These are phyloP conservation scores for Chlamydomonas sphaeroides DNA, from an alignment of 139 green algal genomes.

Conservation along the genomic window DNA sequence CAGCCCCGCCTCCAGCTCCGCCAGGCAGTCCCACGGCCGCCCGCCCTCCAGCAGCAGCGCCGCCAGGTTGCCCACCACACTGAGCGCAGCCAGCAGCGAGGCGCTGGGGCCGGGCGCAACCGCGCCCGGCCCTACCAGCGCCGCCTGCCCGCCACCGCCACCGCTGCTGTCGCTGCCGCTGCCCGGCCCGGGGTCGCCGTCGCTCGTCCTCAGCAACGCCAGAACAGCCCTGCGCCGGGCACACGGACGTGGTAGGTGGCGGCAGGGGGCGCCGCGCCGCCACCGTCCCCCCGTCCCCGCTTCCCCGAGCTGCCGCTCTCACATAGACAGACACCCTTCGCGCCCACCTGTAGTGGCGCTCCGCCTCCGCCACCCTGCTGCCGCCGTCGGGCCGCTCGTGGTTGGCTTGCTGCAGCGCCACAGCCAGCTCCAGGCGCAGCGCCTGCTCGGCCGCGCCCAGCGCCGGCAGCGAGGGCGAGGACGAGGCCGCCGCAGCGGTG, in stretches of 20 bases:
- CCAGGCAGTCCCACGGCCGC: conserved; percentile 33
- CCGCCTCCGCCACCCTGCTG: conserved; percentile 61
- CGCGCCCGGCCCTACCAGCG: too few relatives aligned
- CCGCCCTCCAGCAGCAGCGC: conserved; percentile 64
- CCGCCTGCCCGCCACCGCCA: not conserved
- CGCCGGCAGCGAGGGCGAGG: too few relatives aligned
- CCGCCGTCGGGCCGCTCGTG: conserved; percentile 64
- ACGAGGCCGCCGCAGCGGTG: too few relatives aligned
- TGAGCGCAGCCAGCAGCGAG: not conserved
- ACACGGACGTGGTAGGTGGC: too few relatives aligned
- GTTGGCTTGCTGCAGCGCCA: conserved; percentile 67
- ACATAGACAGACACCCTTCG: too few relatives aligned
- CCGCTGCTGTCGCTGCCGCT: not conserved
- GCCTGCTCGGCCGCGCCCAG: not conserved
- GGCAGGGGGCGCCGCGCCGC: too few relatives aligned
- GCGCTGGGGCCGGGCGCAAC: too few relatives aligned
- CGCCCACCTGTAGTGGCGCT: conserved; percentile 57
- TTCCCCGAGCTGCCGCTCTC: too few relatives aligned
- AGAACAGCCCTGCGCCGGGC: too few relatives aligned
- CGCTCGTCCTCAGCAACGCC: too few relatives aligned
- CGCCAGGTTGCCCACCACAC: conserved; percentile 52
- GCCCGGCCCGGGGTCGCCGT: too few relatives aligned
- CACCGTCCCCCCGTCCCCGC: not conserved
- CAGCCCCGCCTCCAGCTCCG: conserved; percentile 33
- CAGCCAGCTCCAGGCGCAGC: conserved; percentile 45